These are phyloP conservation scores for Ceratorhiza oryzae-sativae DNA, from an alignment of 1,284 basidiomycete species.

Conservation along the genomic window DNA sequence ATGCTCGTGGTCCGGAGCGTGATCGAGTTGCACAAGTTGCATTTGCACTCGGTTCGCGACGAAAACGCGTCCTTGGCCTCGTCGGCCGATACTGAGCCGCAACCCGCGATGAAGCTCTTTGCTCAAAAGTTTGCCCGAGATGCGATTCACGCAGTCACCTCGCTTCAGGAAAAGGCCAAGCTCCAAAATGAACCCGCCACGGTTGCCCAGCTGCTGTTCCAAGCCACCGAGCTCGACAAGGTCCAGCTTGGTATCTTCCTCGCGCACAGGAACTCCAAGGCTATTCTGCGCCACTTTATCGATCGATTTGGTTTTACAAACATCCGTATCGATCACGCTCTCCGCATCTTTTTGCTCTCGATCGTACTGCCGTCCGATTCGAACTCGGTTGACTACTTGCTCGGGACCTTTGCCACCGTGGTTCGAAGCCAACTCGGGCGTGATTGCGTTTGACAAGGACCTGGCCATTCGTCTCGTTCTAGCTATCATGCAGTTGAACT, in stretches of 20 bases:
- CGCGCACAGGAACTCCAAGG: slow-evolving; percentile 70
- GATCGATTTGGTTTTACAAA: slow-evolving; percentile 86
- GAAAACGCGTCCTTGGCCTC: slow-evolving; percentile 49
- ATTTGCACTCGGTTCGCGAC: slow-evolving; percentile 69
- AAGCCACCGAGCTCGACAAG: slow-evolving; percentile 83
- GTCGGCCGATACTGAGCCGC: slow-evolving; percentile 51
- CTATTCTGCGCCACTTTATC: slow-evolving; percentile 82
- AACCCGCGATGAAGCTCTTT: slow-evolving; percentile 72
- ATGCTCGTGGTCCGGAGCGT: slow-evolving; percentile 89
- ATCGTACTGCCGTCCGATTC: slow-evolving; percentile 70
- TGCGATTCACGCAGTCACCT: slow-evolving; percentile 72
- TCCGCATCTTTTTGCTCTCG: slow-evolving; percentile 87
- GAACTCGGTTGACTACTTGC: slow-evolving; percentile 69
- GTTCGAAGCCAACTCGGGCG: slow-evolving; percentile 85
- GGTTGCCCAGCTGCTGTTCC: slow-evolving; percentile 84
- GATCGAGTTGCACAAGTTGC: slow-evolving; percentile 76
- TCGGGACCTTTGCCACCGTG: slow-evolving; percentile 81
- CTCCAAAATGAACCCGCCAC: slow-evolving; percentile 67
- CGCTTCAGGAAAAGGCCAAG: slow-evolving; percentile 63
- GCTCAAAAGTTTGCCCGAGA: slow-evolving; percentile 76
- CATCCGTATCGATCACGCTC: slow-evolving; percentile 85
- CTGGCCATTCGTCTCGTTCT: slow-evolving; percentile 80
- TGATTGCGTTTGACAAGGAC: slow-evolving; percentile 79
- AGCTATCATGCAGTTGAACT: slow-evolving; percentile 87
- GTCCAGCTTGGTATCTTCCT: slow-evolving; percentile 85